Evolutionary conservation across 1,139 yeast genomes (phyloP), one percentile per base, ranked within the genome.

Genomic region (Saccharomyces pastorianus): DNA sequence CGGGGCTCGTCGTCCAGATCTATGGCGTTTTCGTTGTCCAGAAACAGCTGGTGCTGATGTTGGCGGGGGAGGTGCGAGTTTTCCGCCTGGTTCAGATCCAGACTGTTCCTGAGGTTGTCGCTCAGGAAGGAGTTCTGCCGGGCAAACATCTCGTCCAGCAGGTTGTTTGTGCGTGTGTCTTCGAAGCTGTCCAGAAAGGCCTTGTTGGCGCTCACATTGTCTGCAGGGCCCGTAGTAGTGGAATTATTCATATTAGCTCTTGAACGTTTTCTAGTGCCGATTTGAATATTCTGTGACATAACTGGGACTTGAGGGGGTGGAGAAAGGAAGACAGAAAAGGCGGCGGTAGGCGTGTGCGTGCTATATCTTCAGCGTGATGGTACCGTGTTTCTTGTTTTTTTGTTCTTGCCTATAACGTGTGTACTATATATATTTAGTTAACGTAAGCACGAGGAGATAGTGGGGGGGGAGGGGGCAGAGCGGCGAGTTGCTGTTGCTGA

Each of bases 1-100:
- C 48, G 42, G 20, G 42, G 42, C 42, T 34, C 71, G 60, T 84
- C 89, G 2, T 81, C 86, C 1, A 96, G 96, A 13, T 34, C 50
- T n/a, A 52, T 53, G 26, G 55, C 53, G n/a, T 53, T 55, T 26
- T 51, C 57, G 41, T 53, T 53, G 26, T 51, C 56, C 29, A 57
- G 46, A 27, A 52, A 52, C 20, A 56, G 53, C 31, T 55, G 58
- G 8, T 52, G 49, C n/a, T 46, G 49, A 26, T 7, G 49, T 14
- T 47, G 49, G 11, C 32, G 38, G 20, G 32, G 23, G 5, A 8
- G 32, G 9, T 6, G 49, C 49, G 32, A 4, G 11, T 20, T 47
- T 4, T 34, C 42, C 6, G 31, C n/a, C 17, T 56, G 54, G 13
- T 48, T 51, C 34, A 51, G 49, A 41, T 52, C 52, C 41, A 53